phyloP scores from a whole-genome alignment of 441 rosid species.

The Gossypium schwendimanii region DNA sequence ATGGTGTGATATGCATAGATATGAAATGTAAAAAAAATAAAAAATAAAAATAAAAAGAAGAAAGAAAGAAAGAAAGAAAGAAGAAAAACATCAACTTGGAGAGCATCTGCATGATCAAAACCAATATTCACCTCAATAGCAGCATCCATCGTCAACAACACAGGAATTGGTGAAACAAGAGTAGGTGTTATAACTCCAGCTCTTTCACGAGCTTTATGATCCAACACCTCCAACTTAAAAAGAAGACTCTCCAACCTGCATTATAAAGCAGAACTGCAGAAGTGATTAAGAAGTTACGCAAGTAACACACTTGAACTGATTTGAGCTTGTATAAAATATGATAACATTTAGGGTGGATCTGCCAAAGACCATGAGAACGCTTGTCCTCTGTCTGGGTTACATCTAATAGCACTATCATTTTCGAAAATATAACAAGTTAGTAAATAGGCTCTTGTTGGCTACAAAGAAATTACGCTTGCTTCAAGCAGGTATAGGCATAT shows the following conservation, averaged over 20 bases:
- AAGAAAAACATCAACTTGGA: not conserved
- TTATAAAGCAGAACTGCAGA: slow-evolving; percentile 6
- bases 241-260: slow-evolving; percentile 72
- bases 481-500: not conserved
- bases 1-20: not conserved
- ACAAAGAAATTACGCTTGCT: not conserved
- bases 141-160: slow-evolving; percentile 69
- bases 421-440: not conserved
- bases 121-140: slow-evolving; percentile 62
- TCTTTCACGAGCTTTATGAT: slow-evolving; percentile 95
- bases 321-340: not conserved
- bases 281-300: not conserved
- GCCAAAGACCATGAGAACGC: not conserved
- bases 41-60: not conserved
- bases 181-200: slow-evolving; percentile 82
- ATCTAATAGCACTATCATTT: not conserved
- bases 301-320: not conserved
- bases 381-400: not conserved
- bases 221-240: slow-evolving; percentile 88
- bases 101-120: slow-evolving; percentile 12
- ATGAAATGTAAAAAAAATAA: not conserved
- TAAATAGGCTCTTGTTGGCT: not conserved
- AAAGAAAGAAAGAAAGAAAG: not conserved
- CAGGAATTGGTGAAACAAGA: slow-evolving; percentile 78
- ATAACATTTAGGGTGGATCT: not conserved